Percentiles rank a stretch among this genome's conserved stretches.
Conservation (phyloP, 2,329 filamentous ascomycete genomes). For the Coniochaeta prunicola region DNA sequence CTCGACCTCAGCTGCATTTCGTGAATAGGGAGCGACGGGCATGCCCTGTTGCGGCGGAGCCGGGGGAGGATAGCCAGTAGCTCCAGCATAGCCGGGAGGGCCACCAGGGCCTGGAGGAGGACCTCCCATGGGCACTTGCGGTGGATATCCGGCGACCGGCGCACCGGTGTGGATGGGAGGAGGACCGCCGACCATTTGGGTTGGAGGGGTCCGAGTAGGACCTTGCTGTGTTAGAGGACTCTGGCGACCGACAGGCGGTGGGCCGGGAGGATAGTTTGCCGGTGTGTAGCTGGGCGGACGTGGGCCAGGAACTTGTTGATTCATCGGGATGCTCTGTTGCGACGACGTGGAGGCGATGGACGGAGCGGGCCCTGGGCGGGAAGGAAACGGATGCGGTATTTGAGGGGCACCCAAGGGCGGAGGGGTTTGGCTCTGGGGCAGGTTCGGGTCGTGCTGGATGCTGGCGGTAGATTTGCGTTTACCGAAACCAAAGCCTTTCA, state of each 20-base stretch:
- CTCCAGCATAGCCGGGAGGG: conserved; percentile 39
- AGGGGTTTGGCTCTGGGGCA: conserved; percentile 31
- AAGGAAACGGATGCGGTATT: conserved; percentile 42
- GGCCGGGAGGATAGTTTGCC: conserved; percentile 42
- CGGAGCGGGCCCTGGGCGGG: conserved; percentile 29
- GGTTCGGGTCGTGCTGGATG: conserved; percentile 42
- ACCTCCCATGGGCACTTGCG: conserved; percentile 39
- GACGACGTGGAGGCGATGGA: conserved; percentile 40
- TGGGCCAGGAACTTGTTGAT: conserved; percentile 51
- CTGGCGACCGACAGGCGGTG: conserved; percentile 43
- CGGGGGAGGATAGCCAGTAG: conserved; percentile 40
- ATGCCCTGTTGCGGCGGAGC: conserved; percentile 23
- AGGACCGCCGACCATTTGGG: conserved; percentile 56
- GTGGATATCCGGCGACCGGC: conserved; percentile 52
- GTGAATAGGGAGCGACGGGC: conserved; percentile 33
- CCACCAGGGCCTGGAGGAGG: conserved; percentile 33
- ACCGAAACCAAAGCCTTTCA: conserved; percentile 74
- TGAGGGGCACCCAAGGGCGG: conserved; percentile 30
- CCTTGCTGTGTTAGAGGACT: conserved; percentile 42
- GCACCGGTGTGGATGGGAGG: conserved; percentile 61
- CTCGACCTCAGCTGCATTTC: conserved; percentile 64
- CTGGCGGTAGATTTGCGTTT: conserved; percentile 67
- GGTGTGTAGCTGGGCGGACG: conserved; percentile 58
- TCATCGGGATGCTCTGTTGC: conserved; percentile 51
- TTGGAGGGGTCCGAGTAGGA: conserved; percentile 46